A percentile compares a stretch with the other conserved stretches of the same genome.
Conservation (phyloP, 331 rosid species). For the Quercus lobata region DNA sequence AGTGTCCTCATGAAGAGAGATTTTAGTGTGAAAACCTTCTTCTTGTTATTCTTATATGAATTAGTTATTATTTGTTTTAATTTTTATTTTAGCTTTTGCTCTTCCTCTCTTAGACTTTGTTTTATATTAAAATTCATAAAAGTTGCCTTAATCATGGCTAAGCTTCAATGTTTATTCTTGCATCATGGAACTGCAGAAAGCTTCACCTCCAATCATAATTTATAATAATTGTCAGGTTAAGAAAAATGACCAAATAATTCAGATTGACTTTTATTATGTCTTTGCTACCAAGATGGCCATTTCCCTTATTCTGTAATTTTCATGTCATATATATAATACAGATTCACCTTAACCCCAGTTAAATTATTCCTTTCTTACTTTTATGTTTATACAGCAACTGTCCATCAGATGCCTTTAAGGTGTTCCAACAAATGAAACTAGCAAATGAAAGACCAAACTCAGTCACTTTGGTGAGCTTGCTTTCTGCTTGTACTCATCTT, state of each 20-base stretch:
- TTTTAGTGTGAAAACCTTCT: too few relatives aligned
- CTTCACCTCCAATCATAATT: neutral
- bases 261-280: neutral
- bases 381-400: slow-evolving; percentile 16
- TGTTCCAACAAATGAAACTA: slow-evolving; percentile 37
- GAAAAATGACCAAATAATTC: neutral
- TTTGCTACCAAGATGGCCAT: neutral
- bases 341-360: neutral
- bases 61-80: neutral
- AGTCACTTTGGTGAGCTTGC: slow-evolving; percentile 54
- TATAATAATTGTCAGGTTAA: neutral
- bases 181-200: neutral
- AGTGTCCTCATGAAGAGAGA: too few relatives aligned
- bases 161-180: neutral
- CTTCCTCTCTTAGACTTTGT: neutral
- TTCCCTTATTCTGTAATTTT: neutral
- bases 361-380: neutral
- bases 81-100: neutral
- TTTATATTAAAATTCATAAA: neutral
- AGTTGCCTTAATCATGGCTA: neutral
- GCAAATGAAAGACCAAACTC: slow-evolving; percentile 38
- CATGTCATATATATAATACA: neutral
- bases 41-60: neutral
- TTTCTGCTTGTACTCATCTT: slow-evolving; percentile 42
- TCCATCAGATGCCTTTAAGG: slow-evolving; percentile 25